Conservation (phyloP, 1,139 yeast genomes). For the Taiozyma onychis region DNA sequence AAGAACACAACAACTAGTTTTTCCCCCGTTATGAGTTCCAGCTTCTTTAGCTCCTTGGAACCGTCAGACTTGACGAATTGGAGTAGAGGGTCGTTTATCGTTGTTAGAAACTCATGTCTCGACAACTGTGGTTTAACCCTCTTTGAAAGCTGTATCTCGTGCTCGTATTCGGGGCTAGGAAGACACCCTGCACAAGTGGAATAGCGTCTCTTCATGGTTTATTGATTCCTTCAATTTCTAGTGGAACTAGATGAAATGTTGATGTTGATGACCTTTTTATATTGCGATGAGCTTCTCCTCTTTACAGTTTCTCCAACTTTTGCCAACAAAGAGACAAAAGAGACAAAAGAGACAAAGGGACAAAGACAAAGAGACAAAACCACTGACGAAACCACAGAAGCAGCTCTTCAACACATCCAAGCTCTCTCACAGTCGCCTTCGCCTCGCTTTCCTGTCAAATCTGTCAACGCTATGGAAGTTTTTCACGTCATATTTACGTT, state of each 20-base stretch:
- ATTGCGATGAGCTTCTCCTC: no score
- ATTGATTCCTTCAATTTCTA: no score
- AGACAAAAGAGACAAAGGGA: no score
- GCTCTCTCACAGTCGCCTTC: background rate
- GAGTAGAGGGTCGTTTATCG: constrained; percentile 9
- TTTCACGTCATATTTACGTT: background rate
- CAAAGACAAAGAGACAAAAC: no score
- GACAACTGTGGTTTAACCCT: background rate
- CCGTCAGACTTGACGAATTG: constrained; percentile 9
- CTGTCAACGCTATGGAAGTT: no score
- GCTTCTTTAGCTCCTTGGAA: background rate
- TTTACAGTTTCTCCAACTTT: no score
- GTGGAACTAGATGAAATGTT: no score
- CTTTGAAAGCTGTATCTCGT: background rate
- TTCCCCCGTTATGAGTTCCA: constrained; percentile 3
- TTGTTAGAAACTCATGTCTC: constrained; percentile 10
- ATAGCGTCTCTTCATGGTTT: constrained; percentile 8
- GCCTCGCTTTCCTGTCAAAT: background rate
- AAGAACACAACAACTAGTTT: constrained; percentile 19
- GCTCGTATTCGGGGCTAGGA: constrained; percentile 13
- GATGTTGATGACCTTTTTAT: no score
- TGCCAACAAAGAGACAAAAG: no score
- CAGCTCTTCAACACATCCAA: no score
- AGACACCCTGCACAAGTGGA: background rate
- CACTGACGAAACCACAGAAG: no score